Percentiles rank a stretch among this genome's conserved stretches.
Conservation (phyloP, 108 stramenopile genomes). For the Fragilaria crotonensis region DNA sequence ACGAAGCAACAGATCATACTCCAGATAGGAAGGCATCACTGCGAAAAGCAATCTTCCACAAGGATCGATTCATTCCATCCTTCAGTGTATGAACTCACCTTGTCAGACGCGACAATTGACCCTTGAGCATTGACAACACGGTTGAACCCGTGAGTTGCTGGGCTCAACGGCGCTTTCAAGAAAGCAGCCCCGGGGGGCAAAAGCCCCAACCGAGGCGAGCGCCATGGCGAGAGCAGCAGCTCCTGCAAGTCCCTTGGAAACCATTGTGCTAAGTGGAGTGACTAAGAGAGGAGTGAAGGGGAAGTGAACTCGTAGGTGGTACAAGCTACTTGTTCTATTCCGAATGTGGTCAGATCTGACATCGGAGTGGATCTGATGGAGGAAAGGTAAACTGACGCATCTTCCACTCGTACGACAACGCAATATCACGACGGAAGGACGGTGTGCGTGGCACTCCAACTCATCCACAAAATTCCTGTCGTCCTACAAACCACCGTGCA, state of each 20-base stretch:
- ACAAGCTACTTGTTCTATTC: too few species aligned
- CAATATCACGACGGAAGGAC: too few species aligned
- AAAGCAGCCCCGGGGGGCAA: constrained; percentile 25
- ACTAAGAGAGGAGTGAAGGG: too few species aligned
- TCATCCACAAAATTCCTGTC: too few species aligned
- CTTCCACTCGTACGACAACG: too few species aligned
- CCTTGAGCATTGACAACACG: constrained; percentile 3
- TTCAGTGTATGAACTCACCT: constrained; percentile 13
- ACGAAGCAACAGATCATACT: not conserved
- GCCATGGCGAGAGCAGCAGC: constrained; percentile 29
- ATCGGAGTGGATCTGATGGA: too few species aligned
- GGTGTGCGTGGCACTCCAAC: too few species aligned
- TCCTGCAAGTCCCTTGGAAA: constrained; percentile 22
- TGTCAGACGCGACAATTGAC: not conserved
- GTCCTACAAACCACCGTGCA: too few species aligned
- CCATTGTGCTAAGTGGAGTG: constrained; percentile 19
- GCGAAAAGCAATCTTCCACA: not conserved
- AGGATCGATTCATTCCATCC: not conserved
- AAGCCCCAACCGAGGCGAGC: constrained; percentile 23
- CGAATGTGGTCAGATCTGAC: too few species aligned
- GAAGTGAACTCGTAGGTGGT: too few species aligned
- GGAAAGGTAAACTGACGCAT: too few species aligned
- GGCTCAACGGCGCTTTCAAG: constrained; percentile 3
- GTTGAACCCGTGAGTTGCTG: constrained; percentile 6
- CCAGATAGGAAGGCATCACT: not conserved